These are phyloP conservation scores for Heritiera littoralis DNA, from an alignment of 345 rosid species.

Conservation along the genomic window DNA sequence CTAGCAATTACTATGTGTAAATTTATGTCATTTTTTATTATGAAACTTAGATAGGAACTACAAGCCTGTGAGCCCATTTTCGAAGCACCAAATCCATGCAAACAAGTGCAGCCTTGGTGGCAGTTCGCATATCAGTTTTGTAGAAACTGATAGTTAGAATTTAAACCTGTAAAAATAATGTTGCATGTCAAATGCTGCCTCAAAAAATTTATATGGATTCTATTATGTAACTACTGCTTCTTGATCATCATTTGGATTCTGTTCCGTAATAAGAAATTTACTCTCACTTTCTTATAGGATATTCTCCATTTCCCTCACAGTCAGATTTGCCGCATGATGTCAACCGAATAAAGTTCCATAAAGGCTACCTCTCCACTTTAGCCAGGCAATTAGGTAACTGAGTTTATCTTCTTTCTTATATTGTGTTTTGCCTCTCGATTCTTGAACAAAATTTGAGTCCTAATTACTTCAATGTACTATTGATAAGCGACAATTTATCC, in stretches of 20 bases:
- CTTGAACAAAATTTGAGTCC: neutral
- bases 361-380: conserved; percentile 40
- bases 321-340: conserved; percentile 28
- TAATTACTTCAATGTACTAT: neutral
- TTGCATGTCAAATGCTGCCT: neutral
- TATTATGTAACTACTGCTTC: neutral
- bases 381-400: conserved; percentile 40
- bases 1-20: neutral
- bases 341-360: conserved; percentile 37
- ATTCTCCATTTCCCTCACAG: conserved; percentile 31
- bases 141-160: neutral
- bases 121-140: neutral
- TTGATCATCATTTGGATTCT: neutral
- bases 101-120: neutral
- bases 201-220: neutral
- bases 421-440: neutral
- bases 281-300: conserved; percentile 27
- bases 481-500: neutral
- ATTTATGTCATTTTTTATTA: neutral
- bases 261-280: neutral
- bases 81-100: no score
- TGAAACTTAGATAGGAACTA: neutral
- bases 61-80: neutral
- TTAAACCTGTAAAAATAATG: neutral
- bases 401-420: neutral